Evolutionary conservation across 768 basidiomycete genomes (phyloP), one percentile per base, ranked within the genome.

Genomic region (Mrakia gelida): DNA sequence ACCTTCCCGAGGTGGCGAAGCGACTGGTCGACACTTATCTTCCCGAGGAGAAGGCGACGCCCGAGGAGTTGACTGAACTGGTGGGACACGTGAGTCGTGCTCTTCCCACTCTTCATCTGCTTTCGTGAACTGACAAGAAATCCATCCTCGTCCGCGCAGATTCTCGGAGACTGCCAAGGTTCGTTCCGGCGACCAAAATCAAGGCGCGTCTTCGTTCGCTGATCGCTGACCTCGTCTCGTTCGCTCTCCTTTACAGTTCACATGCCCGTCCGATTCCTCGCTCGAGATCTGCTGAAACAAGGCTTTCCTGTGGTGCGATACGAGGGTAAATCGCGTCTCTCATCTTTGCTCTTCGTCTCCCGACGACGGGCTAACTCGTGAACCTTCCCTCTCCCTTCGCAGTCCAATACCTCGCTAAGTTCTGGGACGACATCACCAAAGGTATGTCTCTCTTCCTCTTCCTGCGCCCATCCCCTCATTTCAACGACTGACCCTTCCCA

Each of bases 241-340:
- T 38, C 0, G 1, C 9, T 9, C 21, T 38, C 65, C 26, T 65
- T 30, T 16, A 1, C 65, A 80, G 91, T 92, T 8, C 87, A 92
- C 82, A 82, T 92, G 0, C 91, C 91, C 0, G 87, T 89, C 56
- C 85, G 91, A 56, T 77, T 92, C 56, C 86, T 93, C 41, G 86
- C 87, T 45, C 85, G 88, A 79, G 92, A 92, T 81, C 83, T 92
- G 81, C 82, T 86, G 21, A 83, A 84, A 8, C 87, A 85, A 0
- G 87, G 86, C 1, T 92, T 90, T 82, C 91, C 91, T 0, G 87
- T 91, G 0, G 82, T 91, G 76, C 86, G 92, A 76, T 93, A 92
- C 62, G 79, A 79, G 23, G 59, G 59, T 59, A 13, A 74, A n/a
- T 23, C 23, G 34, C 38, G 30, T 30, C 52, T 49, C 41, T 32